phyloP scores from a whole-genome alignment of 2,329 filamentous ascomycete species.

The Colletotrichum zoysiae region DNA sequence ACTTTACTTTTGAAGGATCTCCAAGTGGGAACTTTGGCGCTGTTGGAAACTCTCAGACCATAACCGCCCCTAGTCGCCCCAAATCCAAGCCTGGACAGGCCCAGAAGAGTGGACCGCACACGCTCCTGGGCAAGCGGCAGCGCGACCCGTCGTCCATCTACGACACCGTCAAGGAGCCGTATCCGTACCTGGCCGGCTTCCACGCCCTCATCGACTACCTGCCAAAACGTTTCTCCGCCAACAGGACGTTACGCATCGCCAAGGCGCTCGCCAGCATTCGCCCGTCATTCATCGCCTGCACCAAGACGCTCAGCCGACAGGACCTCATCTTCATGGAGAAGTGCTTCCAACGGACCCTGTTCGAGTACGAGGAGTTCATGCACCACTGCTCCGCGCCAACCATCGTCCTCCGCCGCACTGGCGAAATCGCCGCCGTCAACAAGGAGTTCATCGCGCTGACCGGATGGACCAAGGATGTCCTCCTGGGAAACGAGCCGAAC shows the following conservation, averaged over 20 bases:
- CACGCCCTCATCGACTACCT: conserved; percentile 88
- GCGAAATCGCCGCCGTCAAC: conserved; percentile 94
- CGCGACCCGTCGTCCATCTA: conserved; percentile 89
- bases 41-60: conserved; percentile 41
- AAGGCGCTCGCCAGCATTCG: conserved; percentile 90
- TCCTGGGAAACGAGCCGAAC: conserved; percentile 89
- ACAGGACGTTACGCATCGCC: conserved; percentile 85
- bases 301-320: conserved; percentile 86
- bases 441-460: conserved; percentile 98
- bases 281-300: conserved; percentile 93
- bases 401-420: conserved; percentile 90
- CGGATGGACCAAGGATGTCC: conserved; percentile 90
- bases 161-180: conserved; percentile 88
- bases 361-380: conserved; percentile 94
- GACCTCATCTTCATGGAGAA: conserved; percentile 99
- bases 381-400: conserved; percentile 90
- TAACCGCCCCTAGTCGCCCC: conserved; percentile 52
- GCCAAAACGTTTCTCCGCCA: conserved; percentile 80
- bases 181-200: conserved; percentile 90
- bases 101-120: conserved; percentile 59
- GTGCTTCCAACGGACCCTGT: conserved; percentile 91
- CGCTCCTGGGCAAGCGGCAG: conserved; percentile 68
- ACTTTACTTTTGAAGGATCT: conserved; percentile 67
- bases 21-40: conserved; percentile 50
- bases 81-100: conserved; percentile 60